A percentile compares a stretch with the other conserved stretches of the same genome.
Conservation (phyloP, 169 alveolate genomes). For the Eimeria brunetti region DNA sequence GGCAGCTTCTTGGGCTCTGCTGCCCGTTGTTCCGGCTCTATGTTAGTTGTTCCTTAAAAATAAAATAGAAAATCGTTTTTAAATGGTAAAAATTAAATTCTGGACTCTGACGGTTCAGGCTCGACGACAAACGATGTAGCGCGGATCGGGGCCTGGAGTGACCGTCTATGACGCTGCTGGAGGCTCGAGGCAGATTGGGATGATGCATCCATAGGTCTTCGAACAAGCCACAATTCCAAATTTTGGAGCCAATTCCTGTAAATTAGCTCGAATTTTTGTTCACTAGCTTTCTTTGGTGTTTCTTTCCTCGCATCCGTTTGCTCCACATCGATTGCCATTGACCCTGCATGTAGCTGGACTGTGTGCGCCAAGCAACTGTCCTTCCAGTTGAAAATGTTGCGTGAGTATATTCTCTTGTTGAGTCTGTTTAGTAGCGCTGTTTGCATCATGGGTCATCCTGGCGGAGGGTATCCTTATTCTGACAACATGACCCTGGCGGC, state of each 20-base stretch:
- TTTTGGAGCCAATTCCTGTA: background rate
- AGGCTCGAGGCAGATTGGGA: background rate
- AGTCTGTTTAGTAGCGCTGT: background rate
- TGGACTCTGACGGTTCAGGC: background rate
- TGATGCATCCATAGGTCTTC: background rate
- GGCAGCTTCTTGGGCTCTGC: background rate
- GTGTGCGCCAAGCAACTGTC: background rate
- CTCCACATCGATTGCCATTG: background rate
- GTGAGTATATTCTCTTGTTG: background rate
- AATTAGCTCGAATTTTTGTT: background rate
- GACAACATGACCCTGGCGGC: background rate
- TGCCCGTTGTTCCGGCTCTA: background rate
- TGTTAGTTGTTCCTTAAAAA: background rate
- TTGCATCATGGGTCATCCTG: background rate
- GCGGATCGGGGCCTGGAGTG: background rate
- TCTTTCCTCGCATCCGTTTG: background rate
- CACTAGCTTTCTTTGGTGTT: background rate
- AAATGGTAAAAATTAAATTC: background rate
- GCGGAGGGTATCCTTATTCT: background rate
- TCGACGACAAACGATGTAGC: background rate
- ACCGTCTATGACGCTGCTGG: background rate
- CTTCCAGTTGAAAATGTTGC: background rate
- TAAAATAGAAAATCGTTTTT: background rate
- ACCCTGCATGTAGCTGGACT: background rate
- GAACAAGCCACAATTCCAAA: background rate